Conservation (phyloP, 1,284 basidiomycete species). For the Golubevia sp. region DNA sequence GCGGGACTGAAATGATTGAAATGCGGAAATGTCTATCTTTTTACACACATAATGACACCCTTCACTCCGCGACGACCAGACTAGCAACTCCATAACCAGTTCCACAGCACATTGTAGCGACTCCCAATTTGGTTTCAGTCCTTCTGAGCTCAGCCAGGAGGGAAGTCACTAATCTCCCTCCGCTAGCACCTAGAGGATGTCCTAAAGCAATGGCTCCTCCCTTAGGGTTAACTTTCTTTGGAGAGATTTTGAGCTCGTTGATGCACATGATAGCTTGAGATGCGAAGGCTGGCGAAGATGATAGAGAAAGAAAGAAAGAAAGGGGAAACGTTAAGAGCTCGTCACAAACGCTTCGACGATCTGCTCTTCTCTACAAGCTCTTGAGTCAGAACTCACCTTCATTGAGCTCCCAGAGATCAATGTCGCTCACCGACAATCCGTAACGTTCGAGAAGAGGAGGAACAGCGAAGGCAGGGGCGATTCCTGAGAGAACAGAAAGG, state of each 20-base stretch:
- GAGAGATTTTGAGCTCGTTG: constrained; percentile 40
- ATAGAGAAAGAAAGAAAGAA: neutral
- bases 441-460: constrained; percentile 47
- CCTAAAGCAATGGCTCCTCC: constrained; percentile 59
- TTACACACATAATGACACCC: no score
- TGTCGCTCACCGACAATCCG: constrained; percentile 34
- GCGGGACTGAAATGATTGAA: no score
- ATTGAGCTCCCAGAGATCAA: constrained; percentile 58
- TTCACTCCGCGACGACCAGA: constrained; percentile 47
- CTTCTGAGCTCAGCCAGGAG: constrained; percentile 45
- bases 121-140: constrained; percentile 40
- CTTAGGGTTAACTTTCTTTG: constrained; percentile 48
- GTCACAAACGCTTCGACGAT: no score
- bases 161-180: constrained; percentile 47
- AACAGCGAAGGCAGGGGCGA: constrained; percentile 48
- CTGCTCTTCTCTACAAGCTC: constrained; percentile 3
- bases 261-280: constrained; percentile 51
- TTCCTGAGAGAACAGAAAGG: constrained; percentile 11
- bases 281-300: constrained; percentile 36
- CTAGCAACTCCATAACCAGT: constrained; percentile 52
- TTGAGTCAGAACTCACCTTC: constrained; percentile 18
- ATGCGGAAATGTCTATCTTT: no score
- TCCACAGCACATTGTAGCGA: constrained; percentile 54
- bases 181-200: constrained; percentile 53
- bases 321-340: neutral